A percentile compares a stretch with the other conserved stretches of the same genome.
These are phyloP conservation scores for Groenewaldozyma sp. DNA, from an alignment of 1,139 yeast species.

Conservation along the genomic window DNA sequence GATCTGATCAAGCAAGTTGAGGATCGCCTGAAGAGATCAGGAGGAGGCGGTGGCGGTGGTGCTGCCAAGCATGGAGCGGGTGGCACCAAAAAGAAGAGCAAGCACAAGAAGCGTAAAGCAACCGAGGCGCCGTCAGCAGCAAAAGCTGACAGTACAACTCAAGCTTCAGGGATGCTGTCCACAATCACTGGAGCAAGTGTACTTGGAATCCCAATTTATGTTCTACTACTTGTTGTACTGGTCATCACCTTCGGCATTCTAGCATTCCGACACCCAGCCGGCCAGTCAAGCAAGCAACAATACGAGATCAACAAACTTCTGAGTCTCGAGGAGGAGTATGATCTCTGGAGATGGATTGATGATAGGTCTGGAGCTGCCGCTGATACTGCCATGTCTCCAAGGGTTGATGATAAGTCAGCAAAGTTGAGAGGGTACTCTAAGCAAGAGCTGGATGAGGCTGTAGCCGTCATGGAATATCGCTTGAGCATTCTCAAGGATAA, in stretches of 20 bases:
- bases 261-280: background rate
- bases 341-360: constrained; percentile 77
- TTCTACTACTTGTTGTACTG: background rate
- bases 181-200: background rate
- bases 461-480: constrained; percentile 45
- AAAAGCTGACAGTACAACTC: background rate
- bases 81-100: constrained; percentile 6
- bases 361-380: constrained; percentile 32
- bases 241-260: background rate
- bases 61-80: constrained; percentile 5
- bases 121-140: constrained; percentile 5
- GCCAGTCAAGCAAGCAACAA: background rate
- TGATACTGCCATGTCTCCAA: background rate
- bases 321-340: constrained; percentile 46
- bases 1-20: constrained; percentile 49
- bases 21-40: constrained; percentile 34
- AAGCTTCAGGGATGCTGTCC: background rate
- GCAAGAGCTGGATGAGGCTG: constrained; percentile 48
- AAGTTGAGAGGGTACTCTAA: constrained; percentile 23
- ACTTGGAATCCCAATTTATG: background rate
- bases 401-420: background rate
- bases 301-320: constrained; percentile 12
- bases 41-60: constrained; percentile 24
- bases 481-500: constrained; percentile 33
- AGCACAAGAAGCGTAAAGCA: constrained; percentile 10